Evolutionary conservation across 1,284 basidiomycete genomes (phyloP).

Genomic region (Fomes fomentarius): DNA sequence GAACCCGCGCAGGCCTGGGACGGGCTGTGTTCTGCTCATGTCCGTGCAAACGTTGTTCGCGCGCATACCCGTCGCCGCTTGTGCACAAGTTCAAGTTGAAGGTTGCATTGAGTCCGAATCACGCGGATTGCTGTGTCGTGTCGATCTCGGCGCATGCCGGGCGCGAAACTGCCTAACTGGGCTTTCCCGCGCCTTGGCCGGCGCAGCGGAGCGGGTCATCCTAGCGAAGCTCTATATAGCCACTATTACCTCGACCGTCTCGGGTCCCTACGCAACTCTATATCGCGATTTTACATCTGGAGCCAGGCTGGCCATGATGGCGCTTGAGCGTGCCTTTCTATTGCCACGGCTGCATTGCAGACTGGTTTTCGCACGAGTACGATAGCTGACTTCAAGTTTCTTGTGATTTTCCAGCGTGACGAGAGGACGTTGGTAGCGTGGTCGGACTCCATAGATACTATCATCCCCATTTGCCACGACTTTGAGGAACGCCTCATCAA

Average conservation of each 20-base stretch:
- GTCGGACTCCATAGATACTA: slow-evolving; percentile 73
- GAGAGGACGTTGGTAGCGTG: slow-evolving; percentile 79
- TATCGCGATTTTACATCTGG: not conserved
- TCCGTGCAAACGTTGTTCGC: slow-evolving; percentile 3
- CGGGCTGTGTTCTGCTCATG: slow-evolving; percentile 1
- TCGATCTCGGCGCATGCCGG: slow-evolving; percentile 2
- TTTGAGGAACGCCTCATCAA: slow-evolving; percentile 83
- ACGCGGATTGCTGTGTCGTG: not conserved
- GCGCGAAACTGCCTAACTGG: not conserved
- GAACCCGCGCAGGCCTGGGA: not conserved
- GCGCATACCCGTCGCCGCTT: not conserved
- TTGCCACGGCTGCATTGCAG: too few species aligned
- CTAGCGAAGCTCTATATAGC: not conserved
- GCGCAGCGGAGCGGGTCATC: too few species aligned
- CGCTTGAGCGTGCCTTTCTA: not conserved
- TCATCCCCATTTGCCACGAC: slow-evolving; percentile 71
- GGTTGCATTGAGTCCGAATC: not conserved
- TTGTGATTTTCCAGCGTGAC: too few species aligned
- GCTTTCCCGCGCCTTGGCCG: not conserved
- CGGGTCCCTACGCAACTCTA: not conserved
- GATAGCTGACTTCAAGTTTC: too few species aligned
- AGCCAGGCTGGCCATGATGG: not conserved
- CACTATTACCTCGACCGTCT: not conserved
- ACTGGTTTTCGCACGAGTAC: too few species aligned
- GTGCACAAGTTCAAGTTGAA: too few species aligned